Conservation (phyloP, 176 grass and related monocot genomes). For the Triticum urartu region DNA sequence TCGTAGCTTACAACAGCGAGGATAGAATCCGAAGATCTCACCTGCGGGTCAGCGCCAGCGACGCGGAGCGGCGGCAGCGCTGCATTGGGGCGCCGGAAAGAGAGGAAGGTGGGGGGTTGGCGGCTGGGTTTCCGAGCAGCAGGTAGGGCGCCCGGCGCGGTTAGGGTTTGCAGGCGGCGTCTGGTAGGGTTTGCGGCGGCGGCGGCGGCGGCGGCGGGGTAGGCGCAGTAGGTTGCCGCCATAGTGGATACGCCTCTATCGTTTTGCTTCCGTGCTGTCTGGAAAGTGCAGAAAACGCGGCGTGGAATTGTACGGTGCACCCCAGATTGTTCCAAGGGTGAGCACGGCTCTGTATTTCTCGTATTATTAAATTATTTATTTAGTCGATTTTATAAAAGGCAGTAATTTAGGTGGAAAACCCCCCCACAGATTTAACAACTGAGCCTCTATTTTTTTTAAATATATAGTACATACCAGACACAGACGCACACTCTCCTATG, state of each 20-base stretch:
- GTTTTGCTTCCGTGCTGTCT: not conserved
- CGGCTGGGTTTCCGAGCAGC: slow-evolving; percentile 15
- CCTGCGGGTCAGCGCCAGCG: slow-evolving; percentile 41
- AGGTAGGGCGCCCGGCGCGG: not conserved
- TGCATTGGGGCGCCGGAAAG: slow-evolving; percentile 35
- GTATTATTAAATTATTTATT: not conserved
- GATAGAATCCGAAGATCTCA: slow-evolving; percentile 19
- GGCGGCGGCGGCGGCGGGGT: slow-evolving; percentile 25
- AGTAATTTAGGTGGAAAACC: too few relatives aligned
- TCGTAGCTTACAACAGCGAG: not conserved
- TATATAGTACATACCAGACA: too few relatives aligned
- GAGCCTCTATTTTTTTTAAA: too few relatives aligned
- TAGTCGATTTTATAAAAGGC: too few relatives aligned
- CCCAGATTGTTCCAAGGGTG: not conserved
- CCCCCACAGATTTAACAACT: too few relatives aligned
- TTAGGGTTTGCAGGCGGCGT: not conserved
- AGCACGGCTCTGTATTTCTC: not conserved
- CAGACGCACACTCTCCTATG: too few relatives aligned
- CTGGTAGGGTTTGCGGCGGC: slow-evolving; percentile 30
- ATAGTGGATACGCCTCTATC: slow-evolving; percentile 40
- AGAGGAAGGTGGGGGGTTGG: not conserved
- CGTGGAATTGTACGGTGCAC: slow-evolving; percentile 6
- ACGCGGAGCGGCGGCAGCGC: slow-evolving; percentile 43
- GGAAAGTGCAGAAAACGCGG: not conserved
- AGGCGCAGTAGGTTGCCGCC: slow-evolving; percentile 50